Conservation (phyloP, 2,329 filamentous ascomycete species). For the Aureobasidium subglaciale region DNA sequence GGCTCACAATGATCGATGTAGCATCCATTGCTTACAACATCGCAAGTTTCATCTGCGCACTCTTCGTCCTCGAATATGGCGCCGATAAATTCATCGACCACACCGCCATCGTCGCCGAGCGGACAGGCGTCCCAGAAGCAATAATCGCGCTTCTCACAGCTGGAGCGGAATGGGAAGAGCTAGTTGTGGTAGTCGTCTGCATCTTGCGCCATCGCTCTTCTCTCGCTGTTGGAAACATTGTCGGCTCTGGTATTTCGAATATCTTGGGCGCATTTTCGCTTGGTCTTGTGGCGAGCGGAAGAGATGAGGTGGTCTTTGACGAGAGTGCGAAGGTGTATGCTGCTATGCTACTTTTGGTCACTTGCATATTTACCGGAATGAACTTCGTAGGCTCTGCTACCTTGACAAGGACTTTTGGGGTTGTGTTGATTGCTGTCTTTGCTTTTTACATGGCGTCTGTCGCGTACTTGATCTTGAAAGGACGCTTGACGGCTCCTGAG, state of each 20-base stretch:
- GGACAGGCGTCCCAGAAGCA: conserved; percentile 40
- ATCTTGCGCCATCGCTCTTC: conserved; percentile 40
- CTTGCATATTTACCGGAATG: conserved; percentile 30
- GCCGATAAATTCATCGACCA: conserved; percentile 49
- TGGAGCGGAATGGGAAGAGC: conserved; percentile 51
- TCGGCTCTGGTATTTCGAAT: conserved; percentile 48
- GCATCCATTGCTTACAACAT: conserved; percentile 33
- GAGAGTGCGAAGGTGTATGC: conserved; percentile 44
- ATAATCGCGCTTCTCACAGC: conserved; percentile 47
- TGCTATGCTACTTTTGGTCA: conserved; percentile 35
- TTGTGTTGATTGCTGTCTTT: conserved; percentile 37
- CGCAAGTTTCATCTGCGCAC: conserved; percentile 36
- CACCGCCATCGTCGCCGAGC: conserved; percentile 41
- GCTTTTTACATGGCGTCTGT: conserved; percentile 39
- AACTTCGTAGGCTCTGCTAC: not conserved
- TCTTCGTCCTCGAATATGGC: conserved; percentile 46
- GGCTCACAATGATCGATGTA: not conserved
- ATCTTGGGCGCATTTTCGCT: conserved; percentile 51
- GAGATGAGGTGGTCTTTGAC: conserved; percentile 37
- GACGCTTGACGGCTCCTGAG: conserved; percentile 36
- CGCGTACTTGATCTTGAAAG: conserved; percentile 39
- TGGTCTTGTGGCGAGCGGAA: conserved; percentile 38
- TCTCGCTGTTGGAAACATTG: conserved; percentile 48
- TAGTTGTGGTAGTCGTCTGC: conserved; percentile 44
- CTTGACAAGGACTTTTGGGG: conserved; percentile 29